These are phyloP conservation scores for Pythium sukuiense DNA, from an alignment of 352 stramenopile species.

Conservation along the genomic window DNA sequence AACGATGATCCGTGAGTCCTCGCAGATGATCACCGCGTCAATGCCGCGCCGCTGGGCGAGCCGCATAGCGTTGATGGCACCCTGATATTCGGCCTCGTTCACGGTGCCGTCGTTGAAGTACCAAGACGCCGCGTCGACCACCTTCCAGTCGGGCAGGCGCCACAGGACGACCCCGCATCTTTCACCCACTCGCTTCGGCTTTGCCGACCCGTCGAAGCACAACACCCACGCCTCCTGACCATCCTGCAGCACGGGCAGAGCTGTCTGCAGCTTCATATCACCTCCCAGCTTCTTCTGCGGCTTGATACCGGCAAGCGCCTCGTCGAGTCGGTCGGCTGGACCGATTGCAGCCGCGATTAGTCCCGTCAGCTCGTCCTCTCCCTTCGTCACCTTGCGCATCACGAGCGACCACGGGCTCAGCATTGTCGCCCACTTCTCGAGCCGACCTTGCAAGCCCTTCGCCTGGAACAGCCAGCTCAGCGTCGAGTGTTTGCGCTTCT, in stretches of 20 bases:
- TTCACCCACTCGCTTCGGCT: conserved; percentile 11
- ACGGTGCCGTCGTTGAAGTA: conserved; percentile 21
- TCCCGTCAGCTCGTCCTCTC: conserved; percentile 13
- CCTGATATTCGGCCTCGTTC: conserved; percentile 27
- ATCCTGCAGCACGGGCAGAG: not conserved
- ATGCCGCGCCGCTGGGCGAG: conserved; percentile 4
- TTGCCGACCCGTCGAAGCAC: conserved; percentile 27
- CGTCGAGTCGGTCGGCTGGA: conserved; percentile 8
- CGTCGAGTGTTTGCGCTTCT: not conserved
- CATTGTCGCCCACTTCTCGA: conserved; percentile 5
- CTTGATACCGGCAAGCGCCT: conserved; percentile 11
- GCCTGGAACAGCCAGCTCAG: conserved; percentile 11
- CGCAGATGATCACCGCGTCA: conserved; percentile 19
- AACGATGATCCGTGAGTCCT: conserved; percentile 25
- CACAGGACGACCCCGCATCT: conserved; percentile 25
- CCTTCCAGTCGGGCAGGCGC: conserved; percentile 3
- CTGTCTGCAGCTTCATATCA: not conserved
- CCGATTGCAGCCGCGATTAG: conserved; percentile 8
- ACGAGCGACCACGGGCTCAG: conserved; percentile 21
- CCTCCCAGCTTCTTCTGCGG: conserved; percentile 1
- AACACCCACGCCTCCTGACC: conserved; percentile 11
- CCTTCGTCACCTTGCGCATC: conserved; percentile 2
- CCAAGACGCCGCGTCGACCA: not conserved
- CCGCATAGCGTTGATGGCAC: conserved; percentile 4
- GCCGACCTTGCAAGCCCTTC: conserved; percentile 7